Evolutionary conservation across 1,284 basidiomycete species (phyloP), one percentile per base, ranked within the genome.

Genomic region (Moesziomyces aphidis): DNA sequence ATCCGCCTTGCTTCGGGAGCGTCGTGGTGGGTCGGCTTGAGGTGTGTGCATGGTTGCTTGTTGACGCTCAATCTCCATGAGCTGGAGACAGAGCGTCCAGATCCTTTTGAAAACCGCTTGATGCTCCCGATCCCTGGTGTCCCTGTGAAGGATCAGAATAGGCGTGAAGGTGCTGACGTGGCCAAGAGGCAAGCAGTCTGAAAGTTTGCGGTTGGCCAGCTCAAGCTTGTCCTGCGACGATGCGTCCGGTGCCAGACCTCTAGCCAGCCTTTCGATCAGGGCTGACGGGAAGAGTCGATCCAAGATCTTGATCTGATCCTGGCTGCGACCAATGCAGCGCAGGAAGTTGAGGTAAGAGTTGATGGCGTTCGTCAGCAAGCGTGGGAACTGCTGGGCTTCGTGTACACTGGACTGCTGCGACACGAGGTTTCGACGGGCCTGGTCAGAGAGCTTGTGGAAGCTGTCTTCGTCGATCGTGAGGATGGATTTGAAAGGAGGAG

Each of bases 141-240:
- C 46, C 21, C n/a, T 26, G 19, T 22, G 24, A 5, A 21, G 17
- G 4, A 13, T 23, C n/a, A 59, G 46, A 31, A 70, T 23, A 1
- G 44, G 26, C 4, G 63, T 48, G 15, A 67, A 61, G 24, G 52
- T 66, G 51, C 47, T 49, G 19, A 50, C 26, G 22, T 66, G 59
- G n/a, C 62, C 69, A 22, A 71, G 48, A 0, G 67, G 67, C 13
- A 70, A 39, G 50, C 31, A 48, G 2, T 61, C 54, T 17, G 61
- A 60, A 34, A 70, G 43, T 42, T 65, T 71, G 48, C 51, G 46
- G n/a, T 65, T 65, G 26, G 55, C 48, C 8, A 61, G 48, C 34
- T 60, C 70, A 19, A 70, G 61, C 61, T 70, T 70, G n/a, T 64
- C 61, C n/a, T 70, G 61, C n/a, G 65, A 52, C 5, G 61, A 61